A percentile compares a stretch with the other conserved stretches of the same genome.
Evolutionary conservation across 495 filamentous ascomycete genomes (phyloP).

Genomic region (Hyaloscypha bicolor): DNA sequence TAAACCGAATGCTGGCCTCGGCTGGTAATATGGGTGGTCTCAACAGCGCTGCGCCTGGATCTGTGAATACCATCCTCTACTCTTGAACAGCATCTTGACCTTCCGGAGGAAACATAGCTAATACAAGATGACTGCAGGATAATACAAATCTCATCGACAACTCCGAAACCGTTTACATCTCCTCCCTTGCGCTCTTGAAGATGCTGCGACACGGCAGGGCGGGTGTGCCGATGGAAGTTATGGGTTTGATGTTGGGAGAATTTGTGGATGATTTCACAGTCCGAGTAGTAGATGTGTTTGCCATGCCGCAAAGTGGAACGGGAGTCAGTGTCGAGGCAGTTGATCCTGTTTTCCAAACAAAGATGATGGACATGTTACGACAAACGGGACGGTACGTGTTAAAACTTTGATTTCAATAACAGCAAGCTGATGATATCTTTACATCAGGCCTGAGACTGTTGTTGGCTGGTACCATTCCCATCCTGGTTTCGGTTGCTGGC

Average conservation of each 20-base stretch:
- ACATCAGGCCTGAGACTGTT: conserved; percentile 82
- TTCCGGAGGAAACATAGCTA: conserved; percentile 9
- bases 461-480: conserved; percentile 99
- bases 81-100: conserved; percentile 27
- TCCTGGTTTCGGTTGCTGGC: conserved; percentile 98
- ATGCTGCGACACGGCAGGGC: conserved; percentile 97
- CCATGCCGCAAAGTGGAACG: conserved; percentile 99
- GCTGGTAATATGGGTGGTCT: conserved; percentile 78
- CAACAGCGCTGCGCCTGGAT: conserved; percentile 67
- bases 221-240: conserved; percentile 99
- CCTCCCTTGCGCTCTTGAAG: conserved; percentile 93
- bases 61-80: conserved; percentile 56
- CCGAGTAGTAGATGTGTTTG: conserved; percentile 95
- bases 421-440: conserved; percentile 20
- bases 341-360: conserved; percentile 96
- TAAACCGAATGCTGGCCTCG: conserved; percentile 78
- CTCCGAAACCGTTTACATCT: conserved; percentile 99
- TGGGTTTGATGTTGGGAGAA: conserved; percentile 98
- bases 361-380: conserved; percentile 99
- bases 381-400: conserved; percentile 86
- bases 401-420: neutral
- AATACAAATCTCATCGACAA: conserved; percentile 91
- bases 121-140: conserved; percentile 55
- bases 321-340: conserved; percentile 98
- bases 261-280: conserved; percentile 99